Conservation (phyloP, 2,329 filamentous ascomycete genomes). For the Sodiomyces alkalinus region DNA sequence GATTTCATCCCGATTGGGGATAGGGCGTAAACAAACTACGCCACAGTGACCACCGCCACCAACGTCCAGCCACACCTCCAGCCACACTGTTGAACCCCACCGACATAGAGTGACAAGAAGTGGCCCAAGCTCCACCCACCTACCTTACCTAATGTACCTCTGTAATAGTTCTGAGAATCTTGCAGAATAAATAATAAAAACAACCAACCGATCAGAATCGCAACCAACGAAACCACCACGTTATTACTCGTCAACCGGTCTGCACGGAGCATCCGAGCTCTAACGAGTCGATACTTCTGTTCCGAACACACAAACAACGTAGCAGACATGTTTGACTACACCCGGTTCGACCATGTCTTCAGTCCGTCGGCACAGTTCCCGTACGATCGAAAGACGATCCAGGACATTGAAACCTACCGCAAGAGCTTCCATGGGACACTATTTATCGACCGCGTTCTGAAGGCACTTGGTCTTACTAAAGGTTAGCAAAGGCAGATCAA, state of each 20-base stretch:
- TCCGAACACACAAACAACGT: too few relatives aligned
- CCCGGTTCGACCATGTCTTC: conserved; percentile 56
- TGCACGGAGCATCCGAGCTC: too few relatives aligned
- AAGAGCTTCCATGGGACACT: conserved; percentile 53
- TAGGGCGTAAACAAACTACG: conserved; percentile 9
- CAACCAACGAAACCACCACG: too few relatives aligned
- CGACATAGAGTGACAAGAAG: too few relatives aligned
- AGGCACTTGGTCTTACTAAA: conserved; percentile 52
- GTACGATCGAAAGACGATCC: conserved; percentile 44
- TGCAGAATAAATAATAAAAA: too few relatives aligned
- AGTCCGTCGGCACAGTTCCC: conserved; percentile 40
- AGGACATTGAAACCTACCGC: conserved; percentile 51
- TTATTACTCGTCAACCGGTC: too few relatives aligned
- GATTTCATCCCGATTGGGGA: conserved; percentile 8
- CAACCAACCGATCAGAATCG: too few relatives aligned
- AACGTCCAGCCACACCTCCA: neutral
- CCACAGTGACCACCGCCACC: conserved; percentile 4
- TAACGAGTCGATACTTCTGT: too few relatives aligned
- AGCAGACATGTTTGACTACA: conserved; percentile 42
- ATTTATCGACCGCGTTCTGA: conserved; percentile 68
- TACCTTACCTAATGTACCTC: too few relatives aligned
- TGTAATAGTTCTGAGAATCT: too few relatives aligned
- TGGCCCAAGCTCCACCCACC: too few relatives aligned
- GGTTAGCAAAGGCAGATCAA: conserved; percentile 39
- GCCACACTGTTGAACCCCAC: too few relatives aligned